Evolutionary conservation across 108 stramenopile species (phyloP), one percentile per base, ranked within the genome.

Genomic region (Seminavis robusta): DNA sequence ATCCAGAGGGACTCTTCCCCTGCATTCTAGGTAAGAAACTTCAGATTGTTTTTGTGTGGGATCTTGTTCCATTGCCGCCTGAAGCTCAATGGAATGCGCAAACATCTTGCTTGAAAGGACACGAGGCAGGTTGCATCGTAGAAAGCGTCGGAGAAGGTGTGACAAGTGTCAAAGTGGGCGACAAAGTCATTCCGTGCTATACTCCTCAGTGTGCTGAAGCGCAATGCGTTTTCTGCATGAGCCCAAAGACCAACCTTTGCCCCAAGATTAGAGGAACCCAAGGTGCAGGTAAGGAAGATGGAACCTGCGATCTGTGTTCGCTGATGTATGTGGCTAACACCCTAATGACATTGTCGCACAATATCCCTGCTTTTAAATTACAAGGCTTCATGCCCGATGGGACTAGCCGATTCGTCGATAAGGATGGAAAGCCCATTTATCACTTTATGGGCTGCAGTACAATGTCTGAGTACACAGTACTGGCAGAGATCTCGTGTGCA

Each of bases 171-270:
- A 61, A 59, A 40, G 74, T 72, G 2, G 94, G 94, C 9, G 86
- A 90, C 72, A 63, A 86, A 33, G 82, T 94, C 41, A 76, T 86
- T 40, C 88, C 88, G 1, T 82, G 88, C 56, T 89, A 89, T 67
- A 82, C 81, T 21, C 81, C 88, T 27, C 80, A 89, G n/a, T 94
- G 92, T 60, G 52, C 65, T 25, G 49, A 73, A 17, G 52, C 81
- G 4, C 53, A 55, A 10, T 97, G 96, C 71, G 86, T 92, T 42
- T 97, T 92, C 65, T 97, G 96, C 61, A 65, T 62, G 47, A 63
- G 60, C 16, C 80, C 83, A 44, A 94, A 94, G 58, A 95, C 94
- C 23, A 97, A 97, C 65, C 66, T 97, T n/a, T 97, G 96, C 59
- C 90, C 94, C 0, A 47, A 74, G 42, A 94, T 97, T 50, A 75